Evolutionary conservation across 495 filamentous ascomycete species (phyloP).

Genomic region (Talaromyces borbonicus): DNA sequence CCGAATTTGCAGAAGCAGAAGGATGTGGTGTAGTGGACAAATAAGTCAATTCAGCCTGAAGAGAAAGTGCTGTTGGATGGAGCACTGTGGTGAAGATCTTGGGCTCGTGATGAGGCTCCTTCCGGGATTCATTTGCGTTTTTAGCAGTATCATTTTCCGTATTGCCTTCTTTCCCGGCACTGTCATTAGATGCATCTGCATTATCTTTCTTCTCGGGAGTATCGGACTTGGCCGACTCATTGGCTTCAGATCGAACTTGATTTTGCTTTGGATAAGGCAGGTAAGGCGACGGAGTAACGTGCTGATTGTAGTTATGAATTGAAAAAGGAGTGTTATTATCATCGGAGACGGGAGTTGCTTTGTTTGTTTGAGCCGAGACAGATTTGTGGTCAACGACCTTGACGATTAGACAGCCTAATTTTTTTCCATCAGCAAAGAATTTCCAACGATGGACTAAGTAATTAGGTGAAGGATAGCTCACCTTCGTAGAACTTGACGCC

Average conservation of each 20-base stretch:
- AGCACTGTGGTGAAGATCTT: conserved; percentile 71
- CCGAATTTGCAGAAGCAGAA: conserved; percentile 16
- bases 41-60: conserved; percentile 63
- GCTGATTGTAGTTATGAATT: conserved; percentile 81
- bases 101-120: conserved; percentile 40
- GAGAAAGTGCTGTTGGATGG: conserved; percentile 67
- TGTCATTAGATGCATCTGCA: conserved; percentile 14
- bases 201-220: conserved; percentile 12
- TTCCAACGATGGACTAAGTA: no score
- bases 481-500: conserved; percentile 87
- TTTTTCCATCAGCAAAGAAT: no score
- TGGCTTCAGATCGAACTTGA: conserved; percentile 28
- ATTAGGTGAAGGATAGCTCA: no score
- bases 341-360: conserved; percentile 41
- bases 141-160: conserved; percentile 12
- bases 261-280: conserved; percentile 67
- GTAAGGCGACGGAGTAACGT: conserved; percentile 79
- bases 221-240: conserved; percentile 19
- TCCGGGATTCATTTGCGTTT: conserved; percentile 24
- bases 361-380: conserved; percentile 43
- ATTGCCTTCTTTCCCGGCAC: conserved; percentile 7
- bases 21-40: conserved; percentile 62
- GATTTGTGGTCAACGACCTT: conserved; percentile 79
- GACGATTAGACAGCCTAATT: conserved; percentile 76
- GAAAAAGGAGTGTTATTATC: conserved; percentile 65